Evolutionary conservation across 768 basidiomycete genomes (phyloP).

Genomic region (Tephrocybe sp.): DNA sequence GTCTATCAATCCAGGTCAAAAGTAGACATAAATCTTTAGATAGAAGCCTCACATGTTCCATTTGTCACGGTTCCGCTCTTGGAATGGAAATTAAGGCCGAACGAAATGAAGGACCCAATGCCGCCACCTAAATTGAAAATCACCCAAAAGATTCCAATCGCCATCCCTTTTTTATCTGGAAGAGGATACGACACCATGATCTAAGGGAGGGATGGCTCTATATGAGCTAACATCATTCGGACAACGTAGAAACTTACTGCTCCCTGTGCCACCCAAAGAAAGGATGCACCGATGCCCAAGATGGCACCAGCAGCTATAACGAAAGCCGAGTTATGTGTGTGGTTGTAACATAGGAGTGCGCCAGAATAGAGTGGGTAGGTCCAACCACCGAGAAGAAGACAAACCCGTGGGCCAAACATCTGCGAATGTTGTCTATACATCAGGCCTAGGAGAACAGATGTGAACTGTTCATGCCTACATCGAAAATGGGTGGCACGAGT

Average conservation of each 20-base stretch:
- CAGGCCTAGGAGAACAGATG: not conserved
- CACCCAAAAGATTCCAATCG: conserved; percentile 28
- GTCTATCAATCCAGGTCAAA: conserved; percentile 14
- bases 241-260: conserved; percentile 15
- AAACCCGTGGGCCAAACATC: conserved; percentile 26
- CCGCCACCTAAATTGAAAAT: conserved; percentile 28
- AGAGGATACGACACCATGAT: conserved; percentile 29
- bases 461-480: conserved; percentile 14
- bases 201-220: conserved; percentile 4
- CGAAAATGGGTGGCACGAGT: conserved; percentile 25
- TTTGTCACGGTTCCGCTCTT: conserved; percentile 25
- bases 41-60: conserved; percentile 22
- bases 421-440: not conserved
- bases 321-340: conserved; percentile 24
- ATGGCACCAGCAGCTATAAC: conserved; percentile 26
- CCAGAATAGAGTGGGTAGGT: conserved; percentile 26
- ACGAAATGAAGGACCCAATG: conserved; percentile 28
- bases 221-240: too few relatives aligned
- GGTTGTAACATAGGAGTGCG: conserved; percentile 25
- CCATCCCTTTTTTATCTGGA: conserved; percentile 24
- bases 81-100: conserved; percentile 25
- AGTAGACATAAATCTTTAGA: not conserved
- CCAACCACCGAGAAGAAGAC: conserved; percentile 25
- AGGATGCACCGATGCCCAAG: conserved; percentile 25
- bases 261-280: conserved; percentile 27